Percentiles rank a stretch among this genome's conserved stretches.
phyloP scores from a whole-genome alignment of 176 grass and related monocot genomes.

The Triticum turgidum region DNA sequence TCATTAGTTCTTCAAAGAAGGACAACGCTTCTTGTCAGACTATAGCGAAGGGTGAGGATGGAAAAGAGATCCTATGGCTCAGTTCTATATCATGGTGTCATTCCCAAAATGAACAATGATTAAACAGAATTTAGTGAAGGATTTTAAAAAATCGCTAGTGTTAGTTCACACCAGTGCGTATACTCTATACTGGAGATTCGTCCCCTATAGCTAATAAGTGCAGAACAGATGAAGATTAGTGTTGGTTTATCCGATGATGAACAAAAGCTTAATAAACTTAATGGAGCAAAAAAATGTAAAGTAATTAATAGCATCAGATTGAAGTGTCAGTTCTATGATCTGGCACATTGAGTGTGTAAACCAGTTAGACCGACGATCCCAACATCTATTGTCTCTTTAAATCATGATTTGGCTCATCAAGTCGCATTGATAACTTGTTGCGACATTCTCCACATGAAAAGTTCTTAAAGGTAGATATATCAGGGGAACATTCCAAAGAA shows the following conservation, averaged over 20 bases:
- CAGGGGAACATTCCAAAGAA: too few relatives aligned
- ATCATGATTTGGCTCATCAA: background rate
- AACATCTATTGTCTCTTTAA: background rate
- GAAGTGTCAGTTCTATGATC: background rate
- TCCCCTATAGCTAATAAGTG: background rate
- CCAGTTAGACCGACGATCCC: background rate
- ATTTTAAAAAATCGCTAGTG: too few relatives aligned
- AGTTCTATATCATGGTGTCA: too few relatives aligned
- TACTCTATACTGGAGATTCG: too few relatives aligned
- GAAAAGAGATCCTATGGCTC: too few relatives aligned
- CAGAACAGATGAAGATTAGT: background rate
- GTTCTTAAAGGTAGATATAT: too few relatives aligned
- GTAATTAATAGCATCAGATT: background rate
- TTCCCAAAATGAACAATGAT: too few relatives aligned
- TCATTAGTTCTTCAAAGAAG: conserved; percentile 40
- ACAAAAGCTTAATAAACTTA: background rate
- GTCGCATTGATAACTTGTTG: background rate
- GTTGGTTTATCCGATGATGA: background rate
- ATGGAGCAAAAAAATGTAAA: background rate
- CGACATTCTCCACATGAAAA: background rate
- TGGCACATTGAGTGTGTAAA: background rate
- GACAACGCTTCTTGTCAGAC: background rate
- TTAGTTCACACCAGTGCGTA: too few relatives aligned
- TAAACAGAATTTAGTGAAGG: too few relatives aligned
- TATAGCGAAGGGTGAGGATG: background rate